phyloP scores from a whole-genome alignment of 257 asterid genomes.

The Nicotiana tomentosiformis region DNA sequence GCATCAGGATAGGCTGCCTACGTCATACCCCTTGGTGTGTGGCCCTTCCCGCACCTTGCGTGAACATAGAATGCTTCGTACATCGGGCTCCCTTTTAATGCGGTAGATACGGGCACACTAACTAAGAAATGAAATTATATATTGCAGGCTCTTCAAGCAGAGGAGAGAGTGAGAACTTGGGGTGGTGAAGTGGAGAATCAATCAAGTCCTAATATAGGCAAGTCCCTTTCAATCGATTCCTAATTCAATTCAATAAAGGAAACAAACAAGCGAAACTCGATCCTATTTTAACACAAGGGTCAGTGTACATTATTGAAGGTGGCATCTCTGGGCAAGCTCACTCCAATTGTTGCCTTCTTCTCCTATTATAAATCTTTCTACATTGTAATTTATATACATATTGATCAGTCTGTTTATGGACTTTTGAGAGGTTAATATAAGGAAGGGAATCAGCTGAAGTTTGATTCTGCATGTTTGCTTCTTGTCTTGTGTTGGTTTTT shows the following conservation, averaged over 20 bases:
- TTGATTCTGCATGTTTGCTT: too few relatives aligned
- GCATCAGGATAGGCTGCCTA: too few relatives aligned
- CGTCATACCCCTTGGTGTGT: too few relatives aligned
- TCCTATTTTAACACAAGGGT: not conserved
- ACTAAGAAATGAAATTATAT: not conserved
- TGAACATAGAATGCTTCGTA: too few relatives aligned
- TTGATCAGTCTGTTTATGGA: not conserved
- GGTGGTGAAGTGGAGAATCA: conserved; percentile 16
- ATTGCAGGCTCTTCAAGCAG: conserved; percentile 32
- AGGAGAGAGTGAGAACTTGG: conserved; percentile 30
- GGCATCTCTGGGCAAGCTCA: not conserved
- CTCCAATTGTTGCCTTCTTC: not conserved
- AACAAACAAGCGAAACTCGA: not conserved
- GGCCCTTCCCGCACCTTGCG: too few relatives aligned
- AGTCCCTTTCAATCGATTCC: not conserved
- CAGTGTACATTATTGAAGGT: not conserved
- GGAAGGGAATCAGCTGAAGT: too few relatives aligned
- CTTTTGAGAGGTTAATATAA: too few relatives aligned
- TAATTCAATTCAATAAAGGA: not conserved
- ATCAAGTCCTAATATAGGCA: not conserved
- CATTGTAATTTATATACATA: not conserved
- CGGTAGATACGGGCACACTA: too few relatives aligned
- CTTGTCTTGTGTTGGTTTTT: too few relatives aligned
- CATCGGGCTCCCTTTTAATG: too few relatives aligned
- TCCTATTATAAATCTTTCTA: not conserved